Evolutionary conservation across 1,284 basidiomycete genomes (phyloP).

Genomic region (Pascua sp.): DNA sequence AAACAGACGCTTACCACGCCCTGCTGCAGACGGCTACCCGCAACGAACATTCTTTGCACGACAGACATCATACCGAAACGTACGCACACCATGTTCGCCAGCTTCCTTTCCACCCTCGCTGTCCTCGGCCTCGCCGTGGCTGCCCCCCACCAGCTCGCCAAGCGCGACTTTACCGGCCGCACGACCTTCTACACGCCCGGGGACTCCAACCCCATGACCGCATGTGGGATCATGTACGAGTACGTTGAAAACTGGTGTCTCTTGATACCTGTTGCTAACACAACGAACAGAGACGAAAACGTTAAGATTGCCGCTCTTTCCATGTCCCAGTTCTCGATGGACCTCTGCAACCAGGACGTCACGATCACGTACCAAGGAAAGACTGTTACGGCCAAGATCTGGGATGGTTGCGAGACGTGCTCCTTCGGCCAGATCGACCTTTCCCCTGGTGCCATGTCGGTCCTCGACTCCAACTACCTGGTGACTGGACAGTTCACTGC

Average conservation of each 20-base stretch:
- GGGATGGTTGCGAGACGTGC: conserved; percentile 9
- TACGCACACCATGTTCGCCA: too few species aligned
- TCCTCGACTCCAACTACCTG: conserved; percentile 8
- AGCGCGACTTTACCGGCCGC: conserved; percentile 4
- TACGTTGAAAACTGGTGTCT: background rate
- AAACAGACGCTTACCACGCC: too few species aligned
- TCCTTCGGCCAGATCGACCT: conserved; percentile 9
- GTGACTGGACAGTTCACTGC: background rate
- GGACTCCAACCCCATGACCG: conserved; percentile 5
- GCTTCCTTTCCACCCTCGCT: too few species aligned
- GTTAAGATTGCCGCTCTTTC: conserved; percentile 4
- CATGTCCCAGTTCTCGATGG: conserved; percentile 2
- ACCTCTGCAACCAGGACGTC: conserved; percentile 5
- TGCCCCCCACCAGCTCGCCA: background rate
- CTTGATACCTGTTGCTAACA: background rate
- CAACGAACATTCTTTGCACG: too few species aligned
- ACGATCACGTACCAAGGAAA: conserved; percentile 6
- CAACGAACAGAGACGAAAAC: background rate
- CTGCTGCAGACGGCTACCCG: too few species aligned
- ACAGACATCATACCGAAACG: too few species aligned
- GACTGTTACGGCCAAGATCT: conserved; percentile 2
- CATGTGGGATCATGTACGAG: conserved; percentile 3
- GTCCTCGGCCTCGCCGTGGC: too few species aligned
- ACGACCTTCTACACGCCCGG: conserved; percentile 2
- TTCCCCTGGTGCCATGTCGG: conserved; percentile 7